A percentile compares a stretch with the other conserved stretches of the same genome.
These are phyloP conservation scores for Moringa oleifera DNA, from an alignment of 345 rosid genomes.

Conservation along the genomic window DNA sequence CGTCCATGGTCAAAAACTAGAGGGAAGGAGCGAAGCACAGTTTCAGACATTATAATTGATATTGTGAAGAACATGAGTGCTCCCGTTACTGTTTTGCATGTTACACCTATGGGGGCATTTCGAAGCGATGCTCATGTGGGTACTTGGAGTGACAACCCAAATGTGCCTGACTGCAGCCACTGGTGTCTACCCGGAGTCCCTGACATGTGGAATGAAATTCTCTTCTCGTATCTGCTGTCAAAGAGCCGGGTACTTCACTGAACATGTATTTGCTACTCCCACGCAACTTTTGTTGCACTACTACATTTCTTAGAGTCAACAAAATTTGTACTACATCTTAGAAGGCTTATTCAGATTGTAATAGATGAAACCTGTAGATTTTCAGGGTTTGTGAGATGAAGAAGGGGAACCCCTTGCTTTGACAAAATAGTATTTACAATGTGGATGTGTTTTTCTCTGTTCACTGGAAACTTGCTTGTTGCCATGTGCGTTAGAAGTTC, in stretches of 20 bases:
- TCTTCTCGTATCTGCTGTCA: slow-evolving; percentile 34
- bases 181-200: slow-evolving; percentile 85
- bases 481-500: too few species aligned
- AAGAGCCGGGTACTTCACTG: slow-evolving; percentile 9
- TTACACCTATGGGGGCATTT: slow-evolving; percentile 62
- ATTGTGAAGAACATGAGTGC: slow-evolving; percentile 31
- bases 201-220: slow-evolving; percentile 58
- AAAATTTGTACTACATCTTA: too few species aligned
- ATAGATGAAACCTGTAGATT: too few species aligned
- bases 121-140: slow-evolving; percentile 69
- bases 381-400: too few species aligned
- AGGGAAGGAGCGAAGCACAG: slow-evolving; percentile 40
- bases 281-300: too few species aligned
- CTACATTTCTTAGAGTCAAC: too few species aligned
- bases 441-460: too few species aligned
- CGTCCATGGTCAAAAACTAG: slow-evolving; percentile 34
- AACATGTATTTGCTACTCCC: too few species aligned
- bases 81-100: slow-evolving; percentile 50
- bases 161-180: slow-evolving; percentile 68
- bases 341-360: too few species aligned
- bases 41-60: slow-evolving; percentile 39
- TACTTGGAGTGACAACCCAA: slow-evolving; percentile 55
- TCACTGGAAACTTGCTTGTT: too few species aligned
- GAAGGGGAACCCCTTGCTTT: too few species aligned
- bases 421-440: too few species aligned